Evolutionary conservation across 169 alveolate species (phyloP), one percentile per base, ranked within the genome.

Genomic region (Plasmodium ovale): DNA sequence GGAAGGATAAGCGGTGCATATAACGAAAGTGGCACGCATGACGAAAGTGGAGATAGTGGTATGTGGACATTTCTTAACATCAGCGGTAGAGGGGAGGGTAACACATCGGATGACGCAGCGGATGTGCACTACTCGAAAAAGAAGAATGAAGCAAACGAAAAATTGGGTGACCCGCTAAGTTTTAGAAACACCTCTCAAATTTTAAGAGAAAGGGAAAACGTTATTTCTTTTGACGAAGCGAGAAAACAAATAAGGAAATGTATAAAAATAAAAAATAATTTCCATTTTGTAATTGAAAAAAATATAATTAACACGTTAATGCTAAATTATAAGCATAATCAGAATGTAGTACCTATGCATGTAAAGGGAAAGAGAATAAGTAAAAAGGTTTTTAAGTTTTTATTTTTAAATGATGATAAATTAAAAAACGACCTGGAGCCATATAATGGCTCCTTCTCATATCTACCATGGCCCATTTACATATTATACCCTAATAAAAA

Each of bases 391-490:
- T 79, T 79, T 47, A 64, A 79, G 47, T 53, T 25, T 16, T 47
- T 79, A 65, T 79, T 79, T 79, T 65, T 79, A 58, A 33, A 64
- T 21, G 49, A 79, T 51, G 33, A 79, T 5, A 79, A 79, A 51
- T 79, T 79, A 25, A 79, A 79, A 79, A 65, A 19, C 33, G 89
- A 79, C 33, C 7, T 79, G 37, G 89, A 79, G 4, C 54, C 49
- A 31, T 79, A 65, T 58, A 79, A 62, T 58, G 89, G 49, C 27
- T 47, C 25, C 25, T 51, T 65, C 5, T 64, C 89, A 23, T 65
- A 79, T 56, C 54, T n/a, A 39, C 14, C 58, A 39, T 79, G 89
- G 89, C 89, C 89, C 58, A 16, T 79, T 44, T 79, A 79, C 65
- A 21, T 79, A 35, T 53, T 79, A 56, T 67, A 51, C 62, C 82